Percentiles rank a stretch among this genome's conserved stretches.
Conservation (phyloP, 345 rosid species). For the Geranium rotundifolium region DNA sequence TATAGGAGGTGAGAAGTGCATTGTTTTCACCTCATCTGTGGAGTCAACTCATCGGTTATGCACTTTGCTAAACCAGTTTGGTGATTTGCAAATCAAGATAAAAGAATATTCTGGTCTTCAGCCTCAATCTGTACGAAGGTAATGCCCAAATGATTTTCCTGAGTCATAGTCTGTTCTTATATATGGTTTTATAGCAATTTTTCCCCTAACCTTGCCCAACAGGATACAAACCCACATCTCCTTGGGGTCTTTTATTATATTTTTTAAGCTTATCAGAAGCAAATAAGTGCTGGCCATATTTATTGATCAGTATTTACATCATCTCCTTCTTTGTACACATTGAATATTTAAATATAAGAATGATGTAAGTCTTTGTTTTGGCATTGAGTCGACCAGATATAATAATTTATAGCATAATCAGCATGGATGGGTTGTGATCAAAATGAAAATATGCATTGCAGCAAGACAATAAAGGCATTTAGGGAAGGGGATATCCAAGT, state of each 20-base stretch:
- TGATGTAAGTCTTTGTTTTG: no score
- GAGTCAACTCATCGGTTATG: slow-evolving; percentile 80
- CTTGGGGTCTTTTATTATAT: no score
- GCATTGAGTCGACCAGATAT: no score
- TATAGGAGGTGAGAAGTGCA: slow-evolving; percentile 65
- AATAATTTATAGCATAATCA: no score
- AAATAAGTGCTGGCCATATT: no score
- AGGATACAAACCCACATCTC: no score
- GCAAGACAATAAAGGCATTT: slow-evolving; percentile 76
- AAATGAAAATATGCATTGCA: slow-evolving; percentile 24
- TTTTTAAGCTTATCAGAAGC: no score
- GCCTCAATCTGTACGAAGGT: slow-evolving; percentile 76
- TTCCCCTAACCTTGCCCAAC: no score
- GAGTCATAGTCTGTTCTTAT: background rate
- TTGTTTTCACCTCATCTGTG: slow-evolving; percentile 80
- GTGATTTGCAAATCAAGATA: slow-evolving; percentile 55
- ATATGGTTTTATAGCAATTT: no score
- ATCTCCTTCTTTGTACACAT: no score
- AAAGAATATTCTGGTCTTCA: slow-evolving; percentile 85
- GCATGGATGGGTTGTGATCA: background rate
- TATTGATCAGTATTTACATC: no score
- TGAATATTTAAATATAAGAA: no score
- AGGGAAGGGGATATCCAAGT: slow-evolving; percentile 73
- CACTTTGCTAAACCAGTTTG: slow-evolving; percentile 65
- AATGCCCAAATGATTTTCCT: slow-evolving; percentile 8